A percentile compares a stretch with the other conserved stretches of the same genome.
phyloP scores from a whole-genome alignment of 78 protist species.

The Acrasis kona region DNA sequence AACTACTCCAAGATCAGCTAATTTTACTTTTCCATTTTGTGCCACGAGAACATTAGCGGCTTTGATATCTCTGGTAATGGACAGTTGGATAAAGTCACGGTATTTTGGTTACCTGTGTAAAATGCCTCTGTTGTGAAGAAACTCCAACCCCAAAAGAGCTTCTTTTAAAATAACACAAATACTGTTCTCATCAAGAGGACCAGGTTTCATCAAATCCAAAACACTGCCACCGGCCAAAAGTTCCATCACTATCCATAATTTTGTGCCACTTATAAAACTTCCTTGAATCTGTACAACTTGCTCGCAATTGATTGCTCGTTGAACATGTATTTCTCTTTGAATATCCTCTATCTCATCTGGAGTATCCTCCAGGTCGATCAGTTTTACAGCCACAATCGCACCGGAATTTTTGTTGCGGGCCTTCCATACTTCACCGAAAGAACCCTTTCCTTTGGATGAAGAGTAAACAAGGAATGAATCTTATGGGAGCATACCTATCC shows the following conservation, averaged over 20 bases:
- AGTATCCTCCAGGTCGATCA: conserved; percentile 88
- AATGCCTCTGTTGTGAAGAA: conserved; percentile 86
- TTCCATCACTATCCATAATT: conserved; percentile 94
- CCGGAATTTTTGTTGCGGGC: conserved; percentile 38
- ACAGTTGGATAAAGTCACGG: conserved; percentile 77
- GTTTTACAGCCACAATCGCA: conserved; percentile 77
- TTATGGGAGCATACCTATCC: too few relatives aligned
- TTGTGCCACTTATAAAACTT: conserved; percentile 38
- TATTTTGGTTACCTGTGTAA: conserved; percentile 75
- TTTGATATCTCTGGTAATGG: conserved; percentile 95
- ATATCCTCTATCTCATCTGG: conserved; percentile 94
- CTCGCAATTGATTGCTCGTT: conserved; percentile 4
- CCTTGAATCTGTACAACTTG: conserved; percentile 21
- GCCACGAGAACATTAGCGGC: conserved; percentile 89
- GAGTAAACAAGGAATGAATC: too few relatives aligned
- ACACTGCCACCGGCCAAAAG: conserved; percentile 87
- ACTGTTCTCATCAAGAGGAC: conserved; percentile 50
- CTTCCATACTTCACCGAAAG: not conserved
- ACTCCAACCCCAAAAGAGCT: conserved; percentile 66
- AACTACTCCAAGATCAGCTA: conserved; percentile 97
- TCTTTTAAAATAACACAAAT: conserved; percentile 82
- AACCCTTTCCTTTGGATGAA: too few relatives aligned
- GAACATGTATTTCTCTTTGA: conserved; percentile 64
- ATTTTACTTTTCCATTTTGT: conserved; percentile 74
- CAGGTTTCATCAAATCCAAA: conserved; percentile 64